Base-by-base conservation (phyloP, 371 early-diverging fungal genomes). In the Rhizopus microsporus region DNA sequence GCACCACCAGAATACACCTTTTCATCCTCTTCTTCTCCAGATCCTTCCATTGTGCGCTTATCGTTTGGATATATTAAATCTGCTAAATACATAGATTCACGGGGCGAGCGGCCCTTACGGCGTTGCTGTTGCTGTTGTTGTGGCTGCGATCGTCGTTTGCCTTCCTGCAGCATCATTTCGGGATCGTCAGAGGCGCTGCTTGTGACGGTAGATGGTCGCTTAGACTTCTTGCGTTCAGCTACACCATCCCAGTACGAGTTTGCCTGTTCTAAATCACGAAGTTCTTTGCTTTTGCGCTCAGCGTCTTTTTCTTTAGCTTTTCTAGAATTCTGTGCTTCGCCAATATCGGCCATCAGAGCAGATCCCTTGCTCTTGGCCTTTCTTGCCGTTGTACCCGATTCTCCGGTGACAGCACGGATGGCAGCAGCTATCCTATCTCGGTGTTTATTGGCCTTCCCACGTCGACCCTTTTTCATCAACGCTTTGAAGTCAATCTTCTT, bases 401-500 rank as follows among this genome's bases (percentile, higher is more conserved):
- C 74, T 5, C 67, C 68, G 12, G 77, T 74, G 17, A 69, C 75
- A 7, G 72, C 65, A 16, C 75, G 72, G 15, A 80, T 68, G 5
- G 80, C 80, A 37, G 71, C 75, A 2, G 75, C 75, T 7, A 80
- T 59, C 40, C 74, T 58, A 50, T 80, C 77, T 15, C 72, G 56
- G 39, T 71, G 67, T 35, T 72, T 76, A 8, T 59, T 68, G 1
- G 65, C 57, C 45, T 78, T 82, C 13, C 83, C 78, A 12, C 84
- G 72, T 8, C 83, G 68, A 7, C 82, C 81, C 51, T 78, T 77
- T 39, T 71, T 74, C 57, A 79, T 70, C 56, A 93, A 63, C 0
- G 82, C 85, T 74, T 95, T 96, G 60, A 96, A 88, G 42, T 87
- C 86, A 35, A 91, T 82, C 65, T 91, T 87, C 48, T 83, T 84